Conservation (phyloP, 345 rosid species). For the Microthlaspi erraticum region DNA sequence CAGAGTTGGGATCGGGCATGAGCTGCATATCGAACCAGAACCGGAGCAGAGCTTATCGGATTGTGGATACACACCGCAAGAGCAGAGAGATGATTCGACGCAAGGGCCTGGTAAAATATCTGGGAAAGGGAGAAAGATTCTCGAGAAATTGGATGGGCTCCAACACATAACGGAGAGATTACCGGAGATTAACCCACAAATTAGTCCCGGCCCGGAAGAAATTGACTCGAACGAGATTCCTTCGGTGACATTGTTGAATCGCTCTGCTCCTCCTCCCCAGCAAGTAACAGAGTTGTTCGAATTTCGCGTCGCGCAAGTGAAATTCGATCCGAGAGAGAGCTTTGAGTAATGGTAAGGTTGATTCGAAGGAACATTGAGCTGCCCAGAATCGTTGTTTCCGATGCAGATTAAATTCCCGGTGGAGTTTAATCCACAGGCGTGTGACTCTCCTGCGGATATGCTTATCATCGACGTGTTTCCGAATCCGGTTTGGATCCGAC, state of each 20-base stretch:
- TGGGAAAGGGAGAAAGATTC: constrained; percentile 48
- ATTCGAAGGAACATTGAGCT: constrained; percentile 57
- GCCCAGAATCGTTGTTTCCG: constrained; percentile 63
- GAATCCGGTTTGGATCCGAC: constrained; percentile 54
- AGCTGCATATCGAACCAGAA: constrained; percentile 59
- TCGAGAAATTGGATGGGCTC: constrained; percentile 50
- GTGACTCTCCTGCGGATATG: constrained; percentile 65
- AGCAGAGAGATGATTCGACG: constrained; percentile 49
- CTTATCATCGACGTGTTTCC: constrained; percentile 55
- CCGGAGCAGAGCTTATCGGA: constrained; percentile 60
- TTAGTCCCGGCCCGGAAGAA: constrained; percentile 68
- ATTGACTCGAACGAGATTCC: constrained; percentile 59
- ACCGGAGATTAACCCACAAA: constrained; percentile 64
- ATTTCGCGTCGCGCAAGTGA: constrained; percentile 65
- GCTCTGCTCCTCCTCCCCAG: constrained; percentile 68
- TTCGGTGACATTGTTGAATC: constrained; percentile 43
- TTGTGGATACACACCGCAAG: constrained; percentile 54
- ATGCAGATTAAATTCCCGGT: constrained; percentile 61
- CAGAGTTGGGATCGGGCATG: constrained; percentile 34
- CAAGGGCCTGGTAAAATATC: constrained; percentile 80
- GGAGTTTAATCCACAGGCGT: constrained; percentile 73
- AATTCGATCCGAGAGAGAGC: constrained; percentile 63
- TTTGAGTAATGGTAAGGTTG: constrained; percentile 46
- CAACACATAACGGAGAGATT: constrained; percentile 69
- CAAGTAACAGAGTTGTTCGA: constrained; percentile 62